Base-by-base conservation (phyloP, 768 basidiomycete genomes). In the Trametes coccinea region DNA sequence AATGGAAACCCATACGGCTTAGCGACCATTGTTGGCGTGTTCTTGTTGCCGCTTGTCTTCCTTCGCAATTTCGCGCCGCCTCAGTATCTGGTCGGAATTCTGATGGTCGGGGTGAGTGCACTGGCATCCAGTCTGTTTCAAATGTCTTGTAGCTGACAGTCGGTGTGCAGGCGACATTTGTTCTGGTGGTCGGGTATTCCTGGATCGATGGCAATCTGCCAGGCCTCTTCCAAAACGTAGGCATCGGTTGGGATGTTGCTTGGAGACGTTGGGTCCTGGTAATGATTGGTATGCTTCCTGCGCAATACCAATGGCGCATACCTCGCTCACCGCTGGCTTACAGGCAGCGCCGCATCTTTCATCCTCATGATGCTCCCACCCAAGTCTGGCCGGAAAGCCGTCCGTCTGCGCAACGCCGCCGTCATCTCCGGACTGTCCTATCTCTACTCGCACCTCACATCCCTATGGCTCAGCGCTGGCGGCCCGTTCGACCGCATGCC, bases 341-440 rank as follows among this genome's bases (percentile, higher is more conserved):
- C 53, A 78, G 84, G 85, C 10, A 79, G 73, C 58, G 76, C 76
- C 3, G 84, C 81, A 1, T 80, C 79, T 0, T 83, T 82, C 70
- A 74, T 84, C 60, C 67, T 84, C 48, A 83, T 84, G 79, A 73
- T 84, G 65, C 72, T 85, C 61, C 82, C 83, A 1, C 78, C 83
- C 0, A 75, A 74, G 41, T 83, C 82, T 1, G 78, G 80, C 2
- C 78, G 81, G 53, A 79, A 76, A 48, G 77, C 79, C 27, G 80
- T 82, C 33, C 75, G 81, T n/a, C 67, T 75, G 2, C 72, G 73
- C 4, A 76, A 81, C 59, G 79, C 82, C 1, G 68, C 72, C 43
- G 75, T 73, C 16, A 75, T 84, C 43, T 67, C 76, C 11, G 69
- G 73, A 16, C 67, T 84, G 13, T 75, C 77, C 0, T 71, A 76